phyloP scores from a whole-genome alignment of 2,329 filamentous ascomycete genomes.

The Talaromyces pinophilus region DNA sequence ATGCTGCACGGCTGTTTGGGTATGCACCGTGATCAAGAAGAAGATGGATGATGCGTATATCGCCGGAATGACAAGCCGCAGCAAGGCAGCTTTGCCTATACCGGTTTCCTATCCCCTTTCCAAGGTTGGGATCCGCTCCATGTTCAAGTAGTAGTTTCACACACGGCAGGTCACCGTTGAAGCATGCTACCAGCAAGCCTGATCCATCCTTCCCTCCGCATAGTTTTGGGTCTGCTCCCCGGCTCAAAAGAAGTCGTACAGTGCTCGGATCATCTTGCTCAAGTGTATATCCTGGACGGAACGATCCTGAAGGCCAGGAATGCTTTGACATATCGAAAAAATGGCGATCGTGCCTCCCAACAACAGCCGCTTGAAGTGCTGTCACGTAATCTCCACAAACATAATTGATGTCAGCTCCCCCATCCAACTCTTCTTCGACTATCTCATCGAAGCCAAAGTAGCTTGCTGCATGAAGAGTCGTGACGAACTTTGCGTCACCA shows the following conservation, averaged over 20 bases:
- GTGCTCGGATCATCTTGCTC: not conserved
- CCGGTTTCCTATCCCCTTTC: not conserved
- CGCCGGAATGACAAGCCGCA: slow-evolving; percentile 4
- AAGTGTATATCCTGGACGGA: not conserved
- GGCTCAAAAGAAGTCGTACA: not conserved
- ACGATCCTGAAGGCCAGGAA: not conserved
- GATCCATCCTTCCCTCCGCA: not conserved
- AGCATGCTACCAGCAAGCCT: not conserved
- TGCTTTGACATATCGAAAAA: not conserved
- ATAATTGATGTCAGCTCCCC: slow-evolving; percentile 21
- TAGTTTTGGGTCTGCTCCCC: slow-evolving; percentile 5
- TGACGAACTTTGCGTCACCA: slow-evolving; percentile 4
- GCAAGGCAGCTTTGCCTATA: not conserved
- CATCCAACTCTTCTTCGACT: slow-evolving; percentile 28
- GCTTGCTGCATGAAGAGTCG: slow-evolving; percentile 26
- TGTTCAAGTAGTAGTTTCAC: slow-evolving; percentile 4
- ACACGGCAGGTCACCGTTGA: not conserved
- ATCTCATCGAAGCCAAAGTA: slow-evolving; percentile 24
- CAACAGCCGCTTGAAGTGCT: slow-evolving; percentile 22
- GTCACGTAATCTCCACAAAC: slow-evolving; percentile 14
- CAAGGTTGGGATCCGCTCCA: slow-evolving; percentile 9
- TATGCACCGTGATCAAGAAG: slow-evolving; percentile 3
- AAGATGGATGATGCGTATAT: slow-evolving; percentile 4
- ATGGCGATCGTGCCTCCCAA: slow-evolving; percentile 9
- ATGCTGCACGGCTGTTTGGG: not conserved